These are phyloP conservation scores for Hypericum perforatum DNA, from an alignment of 345 rosid species.

Conservation along the genomic window DNA sequence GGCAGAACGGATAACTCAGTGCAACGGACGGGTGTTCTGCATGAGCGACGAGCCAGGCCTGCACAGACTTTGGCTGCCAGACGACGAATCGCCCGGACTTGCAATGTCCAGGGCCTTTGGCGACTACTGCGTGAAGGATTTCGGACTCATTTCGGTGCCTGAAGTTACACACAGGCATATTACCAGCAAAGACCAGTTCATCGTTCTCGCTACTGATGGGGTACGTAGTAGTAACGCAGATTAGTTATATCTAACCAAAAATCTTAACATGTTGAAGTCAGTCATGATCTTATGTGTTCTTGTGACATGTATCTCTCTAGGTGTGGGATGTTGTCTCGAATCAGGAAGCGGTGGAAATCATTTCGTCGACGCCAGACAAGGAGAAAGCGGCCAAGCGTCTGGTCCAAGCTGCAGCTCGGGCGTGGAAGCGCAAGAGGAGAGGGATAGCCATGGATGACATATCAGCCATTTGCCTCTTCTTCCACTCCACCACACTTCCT, in stretches of 20 bases:
- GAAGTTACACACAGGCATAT: slow-evolving; percentile 77
- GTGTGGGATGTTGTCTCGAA: slow-evolving; percentile 94
- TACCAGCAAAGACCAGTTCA: slow-evolving; percentile 58
- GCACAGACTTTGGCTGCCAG: slow-evolving; percentile 85
- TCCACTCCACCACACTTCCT: slow-evolving; percentile 35
- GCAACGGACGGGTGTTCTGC: slow-evolving; percentile 72
- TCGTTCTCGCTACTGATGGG: slow-evolving; percentile 86
- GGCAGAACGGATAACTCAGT: slow-evolving; percentile 56
- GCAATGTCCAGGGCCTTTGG: slow-evolving; percentile 99
- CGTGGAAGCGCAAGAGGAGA: slow-evolving; percentile 68
- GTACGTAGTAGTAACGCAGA: slow-evolving; percentile 29
- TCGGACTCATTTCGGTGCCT: slow-evolving; percentile 77
- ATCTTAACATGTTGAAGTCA: not conserved
- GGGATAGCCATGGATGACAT: slow-evolving; percentile 88
- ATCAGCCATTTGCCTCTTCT: slow-evolving; percentile 83
- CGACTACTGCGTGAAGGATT: slow-evolving; percentile 75
- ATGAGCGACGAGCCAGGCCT: slow-evolving; percentile 80
- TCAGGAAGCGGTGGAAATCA: slow-evolving; percentile 71
- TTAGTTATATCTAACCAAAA: not conserved
- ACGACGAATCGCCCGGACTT: slow-evolving; percentile 66
- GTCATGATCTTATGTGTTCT: not conserved
- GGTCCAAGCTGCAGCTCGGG: slow-evolving; percentile 48
- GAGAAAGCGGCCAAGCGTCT: slow-evolving; percentile 63
- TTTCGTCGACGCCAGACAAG: slow-evolving; percentile 40
- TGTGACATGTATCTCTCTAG: slow-evolving; percentile 16